Percentiles rank a stretch among this genome's conserved stretches.
These are phyloP conservation scores for Solanum lignicaule DNA, from an alignment of 257 asterid species.

Conservation along the genomic window DNA sequence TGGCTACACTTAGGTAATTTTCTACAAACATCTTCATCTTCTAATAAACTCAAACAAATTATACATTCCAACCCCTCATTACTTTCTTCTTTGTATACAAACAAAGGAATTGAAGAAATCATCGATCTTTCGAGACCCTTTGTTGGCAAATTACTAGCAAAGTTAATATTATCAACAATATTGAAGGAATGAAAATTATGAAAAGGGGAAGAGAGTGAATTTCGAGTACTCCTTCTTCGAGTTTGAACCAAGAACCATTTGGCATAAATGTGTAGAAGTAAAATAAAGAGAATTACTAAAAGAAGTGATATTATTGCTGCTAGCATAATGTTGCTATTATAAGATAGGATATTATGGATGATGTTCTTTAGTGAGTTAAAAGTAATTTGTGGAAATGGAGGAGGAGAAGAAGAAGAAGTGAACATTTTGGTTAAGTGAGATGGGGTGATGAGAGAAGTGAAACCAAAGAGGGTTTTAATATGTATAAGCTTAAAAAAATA, in stretches of 20 bases:
- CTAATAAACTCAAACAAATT: constrained; percentile 43
- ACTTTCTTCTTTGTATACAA: not conserved
- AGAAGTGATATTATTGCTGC: constrained; percentile 30
- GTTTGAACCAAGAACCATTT: constrained; percentile 13
- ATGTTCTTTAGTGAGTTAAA: not conserved
- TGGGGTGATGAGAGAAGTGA: not conserved
- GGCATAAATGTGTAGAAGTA: constrained; percentile 31
- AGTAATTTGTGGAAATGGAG: not conserved
- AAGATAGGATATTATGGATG: constrained; percentile 12
- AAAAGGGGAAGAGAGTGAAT: not conserved
- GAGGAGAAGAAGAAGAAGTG: not conserved
- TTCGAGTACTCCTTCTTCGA: constrained; percentile 3
- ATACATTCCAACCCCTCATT: constrained; percentile 31
- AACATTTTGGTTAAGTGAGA: not conserved
- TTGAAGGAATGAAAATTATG: not conserved
- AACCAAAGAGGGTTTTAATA: not conserved
- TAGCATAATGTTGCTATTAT: constrained; percentile 30
- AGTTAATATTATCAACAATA: not conserved
- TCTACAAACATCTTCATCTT: constrained; percentile 29
- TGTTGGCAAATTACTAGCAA: not conserved
- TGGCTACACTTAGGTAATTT: constrained; percentile 35
- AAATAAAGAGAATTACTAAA: constrained; percentile 24
- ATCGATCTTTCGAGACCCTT: not conserved
- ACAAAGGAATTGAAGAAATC: constrained; percentile 17
- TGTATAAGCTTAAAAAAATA: not conserved